Conservation (phyloP, 176 grass and related monocot genomes). For the Triticum dicoccoides region DNA sequence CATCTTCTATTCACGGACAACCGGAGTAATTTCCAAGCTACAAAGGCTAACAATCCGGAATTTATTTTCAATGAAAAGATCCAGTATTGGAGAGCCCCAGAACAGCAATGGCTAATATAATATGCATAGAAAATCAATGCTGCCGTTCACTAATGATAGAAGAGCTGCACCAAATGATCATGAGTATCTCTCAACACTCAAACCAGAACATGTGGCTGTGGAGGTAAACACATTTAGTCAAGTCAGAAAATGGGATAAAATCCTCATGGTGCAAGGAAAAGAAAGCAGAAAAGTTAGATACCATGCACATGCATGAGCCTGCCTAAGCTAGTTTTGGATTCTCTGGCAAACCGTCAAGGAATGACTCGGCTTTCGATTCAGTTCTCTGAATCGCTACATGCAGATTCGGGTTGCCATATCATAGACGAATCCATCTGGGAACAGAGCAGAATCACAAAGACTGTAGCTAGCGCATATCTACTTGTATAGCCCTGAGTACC, state of each 20-base stretch:
- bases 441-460: slow-evolving; percentile 16
- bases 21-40: no score
- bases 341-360: background rate
- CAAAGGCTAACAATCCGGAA: no score
- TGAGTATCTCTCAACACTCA: background rate
- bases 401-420: background rate
- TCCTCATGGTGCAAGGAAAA: background rate
- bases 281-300: background rate
- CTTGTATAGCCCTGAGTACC: background rate
- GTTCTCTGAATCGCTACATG: slow-evolving; percentile 5
- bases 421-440: background rate
- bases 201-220: background rate
- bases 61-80: no score
- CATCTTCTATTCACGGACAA: no score
- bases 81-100: background rate
- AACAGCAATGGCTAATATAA: background rate
- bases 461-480: background rate
- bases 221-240: background rate
- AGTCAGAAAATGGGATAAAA: background rate
- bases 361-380: slow-evolving; percentile 7
- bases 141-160: background rate
- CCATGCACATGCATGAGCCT: background rate
- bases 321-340: background rate
- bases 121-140: background rate
- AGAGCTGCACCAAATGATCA: background rate